Percentiles rank a stretch among this genome's conserved stretches.
Conservation (phyloP, 2,329 filamentous ascomycete genomes). For the Paraconiothyrium brasiliense region DNA sequence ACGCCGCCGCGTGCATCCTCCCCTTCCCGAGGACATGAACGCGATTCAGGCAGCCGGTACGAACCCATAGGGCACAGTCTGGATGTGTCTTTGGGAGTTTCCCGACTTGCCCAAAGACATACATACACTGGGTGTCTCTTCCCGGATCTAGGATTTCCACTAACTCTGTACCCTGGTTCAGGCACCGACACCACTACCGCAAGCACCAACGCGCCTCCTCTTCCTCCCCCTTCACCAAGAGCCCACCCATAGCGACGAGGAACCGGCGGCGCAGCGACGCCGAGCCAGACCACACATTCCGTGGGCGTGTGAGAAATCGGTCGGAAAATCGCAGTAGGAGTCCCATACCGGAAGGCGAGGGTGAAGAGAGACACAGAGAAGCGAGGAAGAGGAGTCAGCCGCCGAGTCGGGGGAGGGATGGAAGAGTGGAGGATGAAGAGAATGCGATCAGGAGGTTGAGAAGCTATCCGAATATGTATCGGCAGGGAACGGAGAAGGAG, state of each 20-base stretch:
- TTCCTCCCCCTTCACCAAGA: conserved; percentile 35
- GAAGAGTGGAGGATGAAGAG: conserved; percentile 25
- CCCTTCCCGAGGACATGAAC: conserved; percentile 47
- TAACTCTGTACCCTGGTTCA: too few relatives aligned
- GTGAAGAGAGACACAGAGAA: conserved; percentile 25
- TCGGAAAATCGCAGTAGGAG: conserved; percentile 34
- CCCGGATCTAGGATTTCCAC: too few relatives aligned
- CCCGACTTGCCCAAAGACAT: too few relatives aligned
- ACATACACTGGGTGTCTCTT: too few relatives aligned
- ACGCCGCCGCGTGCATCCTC: conserved; percentile 42
- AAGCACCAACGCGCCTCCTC: conserved; percentile 42
- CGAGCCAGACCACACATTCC: conserved; percentile 46
- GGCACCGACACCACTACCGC: conserved; percentile 41
- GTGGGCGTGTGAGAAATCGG: conserved; percentile 42
- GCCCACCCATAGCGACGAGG: conserved; percentile 38
- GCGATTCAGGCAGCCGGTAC: conserved; percentile 38
- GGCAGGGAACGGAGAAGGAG: conserved; percentile 20
- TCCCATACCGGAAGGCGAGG: conserved; percentile 29
- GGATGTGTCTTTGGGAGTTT: too few relatives aligned
- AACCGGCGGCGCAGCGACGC: conserved; percentile 45
- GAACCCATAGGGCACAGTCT: too few relatives aligned
- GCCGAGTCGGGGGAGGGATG: conserved; percentile 42
- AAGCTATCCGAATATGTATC: conserved; percentile 48
- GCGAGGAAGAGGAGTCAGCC: conserved; percentile 47
- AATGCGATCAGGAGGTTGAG: conserved; percentile 47